phyloP scores from a whole-genome alignment of 768 basidiomycete genomes.

The Lactifluus hygrophoroides region DNA sequence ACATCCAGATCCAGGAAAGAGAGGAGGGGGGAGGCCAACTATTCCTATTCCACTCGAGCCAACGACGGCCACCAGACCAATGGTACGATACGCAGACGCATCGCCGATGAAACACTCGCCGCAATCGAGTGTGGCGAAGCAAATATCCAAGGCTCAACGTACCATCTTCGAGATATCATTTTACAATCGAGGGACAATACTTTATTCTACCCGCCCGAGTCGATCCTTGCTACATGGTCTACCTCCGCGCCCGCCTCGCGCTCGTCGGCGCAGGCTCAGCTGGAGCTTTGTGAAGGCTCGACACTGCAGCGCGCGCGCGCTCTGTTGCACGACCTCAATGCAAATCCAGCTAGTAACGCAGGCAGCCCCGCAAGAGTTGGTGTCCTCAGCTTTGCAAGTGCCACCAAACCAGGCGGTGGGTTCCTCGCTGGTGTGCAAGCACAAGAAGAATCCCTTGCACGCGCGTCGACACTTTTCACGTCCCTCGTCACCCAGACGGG shows the following conservation, averaged over 20 bases:
- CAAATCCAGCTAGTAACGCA: constrained; percentile 15
- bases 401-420: constrained; percentile 68
- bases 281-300: constrained; percentile 51
- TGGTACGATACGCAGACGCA: constrained; percentile 19
- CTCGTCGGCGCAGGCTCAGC: constrained; percentile 18
- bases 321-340: constrained; percentile 22
- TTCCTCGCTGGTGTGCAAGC: constrained; percentile 66
- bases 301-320: constrained; percentile 53
- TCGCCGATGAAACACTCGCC: constrained; percentile 44
- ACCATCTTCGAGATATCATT: constrained; percentile 31
- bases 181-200: constrained; percentile 36
- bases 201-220: constrained; percentile 44
- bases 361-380: constrained; percentile 34
- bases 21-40: neutral
- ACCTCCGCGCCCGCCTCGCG: constrained; percentile 13
- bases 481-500: constrained; percentile 49
- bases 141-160: constrained; percentile 23
- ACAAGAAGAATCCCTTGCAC: constrained; percentile 75
- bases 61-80: neutral
- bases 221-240: constrained; percentile 40
- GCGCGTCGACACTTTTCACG: constrained; percentile 61
- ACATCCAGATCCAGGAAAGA: neutral
- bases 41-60: neutral
- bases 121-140: constrained; percentile 42
- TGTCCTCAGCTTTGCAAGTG: constrained; percentile 70